These are phyloP conservation scores for Phaseolus lunatus DNA, from an alignment of 306 rosid genomes.

Conservation along the genomic window DNA sequence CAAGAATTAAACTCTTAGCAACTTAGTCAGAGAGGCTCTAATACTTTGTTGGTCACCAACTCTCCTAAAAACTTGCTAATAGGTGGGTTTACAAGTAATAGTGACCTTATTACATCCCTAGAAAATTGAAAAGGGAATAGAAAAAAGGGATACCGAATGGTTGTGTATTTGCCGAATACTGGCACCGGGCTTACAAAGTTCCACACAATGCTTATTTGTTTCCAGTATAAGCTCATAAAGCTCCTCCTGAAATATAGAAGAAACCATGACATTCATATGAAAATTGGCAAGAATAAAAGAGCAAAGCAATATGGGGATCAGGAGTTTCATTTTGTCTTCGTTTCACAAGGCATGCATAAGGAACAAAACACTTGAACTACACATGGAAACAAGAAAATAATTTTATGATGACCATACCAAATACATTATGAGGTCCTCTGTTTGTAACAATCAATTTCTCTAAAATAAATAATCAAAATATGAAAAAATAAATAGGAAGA, in stretches of 20 bases:
- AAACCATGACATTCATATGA: constrained; percentile 32
- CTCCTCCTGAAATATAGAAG: constrained; percentile 72
- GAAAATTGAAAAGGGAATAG: constrained; percentile 1
- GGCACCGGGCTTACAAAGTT: constrained; percentile 92
- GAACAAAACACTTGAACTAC: not conserved
- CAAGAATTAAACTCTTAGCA: constrained; percentile 10
- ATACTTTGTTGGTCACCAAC: constrained; percentile 9
- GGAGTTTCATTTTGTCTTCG: constrained; percentile 29
- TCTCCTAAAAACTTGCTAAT: constrained; percentile 28
- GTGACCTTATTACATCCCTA: not conserved
- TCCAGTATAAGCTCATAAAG: constrained; percentile 84
- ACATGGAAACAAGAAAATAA: too few relatives aligned
- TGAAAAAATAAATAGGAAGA: too few relatives aligned
- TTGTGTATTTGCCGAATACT: constrained; percentile 80
- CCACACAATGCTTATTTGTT: constrained; percentile 79
- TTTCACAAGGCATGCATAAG: constrained; percentile 13
- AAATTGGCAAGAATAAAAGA: constrained; percentile 19
- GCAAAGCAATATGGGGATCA: constrained; percentile 15
- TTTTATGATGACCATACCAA: too few relatives aligned
- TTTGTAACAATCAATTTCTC: too few relatives aligned
- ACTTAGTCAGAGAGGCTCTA: constrained; percentile 7
- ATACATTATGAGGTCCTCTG: too few relatives aligned
- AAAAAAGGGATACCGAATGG: constrained; percentile 66
- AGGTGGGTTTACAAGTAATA: constrained; percentile 10
- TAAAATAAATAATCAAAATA: too few relatives aligned